A percentile compares a stretch with the other conserved stretches of the same genome.
phyloP scores from a whole-genome alignment of 139 green algal genomes.

The Coelastrella sp. region DNA sequence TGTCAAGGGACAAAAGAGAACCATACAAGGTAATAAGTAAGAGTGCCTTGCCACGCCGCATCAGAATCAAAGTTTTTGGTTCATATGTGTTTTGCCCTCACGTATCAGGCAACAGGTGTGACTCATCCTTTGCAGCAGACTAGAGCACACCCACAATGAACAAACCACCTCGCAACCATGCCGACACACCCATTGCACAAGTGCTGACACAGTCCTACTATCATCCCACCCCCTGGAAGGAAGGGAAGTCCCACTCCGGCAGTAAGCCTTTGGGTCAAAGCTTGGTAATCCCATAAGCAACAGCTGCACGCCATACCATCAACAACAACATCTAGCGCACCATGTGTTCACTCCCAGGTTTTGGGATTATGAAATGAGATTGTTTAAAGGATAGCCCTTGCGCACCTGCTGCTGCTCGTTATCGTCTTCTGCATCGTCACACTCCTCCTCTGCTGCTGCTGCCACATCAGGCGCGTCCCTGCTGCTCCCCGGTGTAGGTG shows the following conservation, averaged over 20 bases:
- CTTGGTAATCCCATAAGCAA: no score
- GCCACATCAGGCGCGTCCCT: neutral
- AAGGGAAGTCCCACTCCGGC: no score
- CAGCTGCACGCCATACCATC: neutral
- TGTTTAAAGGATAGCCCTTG: no score
- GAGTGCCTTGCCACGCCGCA: neutral
- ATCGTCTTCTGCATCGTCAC: neutral
- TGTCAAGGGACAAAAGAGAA: no score
- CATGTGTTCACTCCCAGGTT: no score
- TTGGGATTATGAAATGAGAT: no score
- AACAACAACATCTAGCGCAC: neutral
- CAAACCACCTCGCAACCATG: neutral
- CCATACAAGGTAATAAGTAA: no score
- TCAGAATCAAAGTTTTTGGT: constrained; percentile 69
- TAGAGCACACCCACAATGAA: neutral
- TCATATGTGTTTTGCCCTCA: constrained; percentile 50
- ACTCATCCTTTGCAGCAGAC: constrained; percentile 42
- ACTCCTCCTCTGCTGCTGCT: neutral
- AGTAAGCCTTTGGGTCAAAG: no score
- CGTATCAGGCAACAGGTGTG: constrained; percentile 7
- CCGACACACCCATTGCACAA: neutral
- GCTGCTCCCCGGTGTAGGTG: constrained; percentile 27
- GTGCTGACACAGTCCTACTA: neutral
- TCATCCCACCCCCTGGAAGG: no score
- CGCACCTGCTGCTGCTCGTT: constrained; percentile 2